Evolutionary conservation across 257 asterid species (phyloP), one percentile per base, ranked within the genome.

Genomic region (Nemophila menziesii): DNA sequence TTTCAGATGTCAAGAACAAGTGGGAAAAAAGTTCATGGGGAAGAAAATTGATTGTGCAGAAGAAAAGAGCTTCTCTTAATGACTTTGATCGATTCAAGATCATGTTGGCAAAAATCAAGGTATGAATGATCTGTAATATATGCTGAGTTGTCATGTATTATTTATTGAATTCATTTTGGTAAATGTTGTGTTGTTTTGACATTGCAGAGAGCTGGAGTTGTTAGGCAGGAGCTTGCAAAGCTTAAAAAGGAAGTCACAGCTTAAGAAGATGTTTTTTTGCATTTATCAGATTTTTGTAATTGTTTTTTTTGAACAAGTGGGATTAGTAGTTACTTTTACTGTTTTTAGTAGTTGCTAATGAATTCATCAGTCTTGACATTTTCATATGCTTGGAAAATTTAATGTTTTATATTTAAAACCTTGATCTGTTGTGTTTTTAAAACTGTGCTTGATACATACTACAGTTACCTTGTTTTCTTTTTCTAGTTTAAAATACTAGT

Each of bases 141-240:
- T 24, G 33, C 33, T 24, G 33, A 4, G 9, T 24, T 24, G 33
- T 24, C 33, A 4, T 9, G n/a, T n/a, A 11, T 39, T 17, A 14
- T 17, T 49, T 38, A 3, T 13, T 15, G 5, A 2, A 29, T 46
- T n/a, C n/a, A 1, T 12, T 34, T 11, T 55, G 15, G n/a, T n/a
- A 37, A 10, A 27, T 22, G 20, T 0, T 17, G 7, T 48, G 12
- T 46, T 63, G 9, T 33, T 36, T 48, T 53, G 29, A 17, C 8
- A 39, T 49, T 72, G 79, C 83, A 87, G 95, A 87, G 58, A 37
- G 93, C 95, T 22, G 83, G 95, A 24, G 72, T 82, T 18, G 92
- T 82, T 9, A 65, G 89, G 54, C 93, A 80, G 71, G 97, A 87
- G 73, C 89, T 87, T 51, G 85, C 93, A 0, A 87, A 74, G 21